A percentile compares a stretch with the other conserved stretches of the same genome.
Evolutionary conservation across 140 eudicot genomes (phyloP).

Genomic region (Bidens hawaiensis): DNA sequence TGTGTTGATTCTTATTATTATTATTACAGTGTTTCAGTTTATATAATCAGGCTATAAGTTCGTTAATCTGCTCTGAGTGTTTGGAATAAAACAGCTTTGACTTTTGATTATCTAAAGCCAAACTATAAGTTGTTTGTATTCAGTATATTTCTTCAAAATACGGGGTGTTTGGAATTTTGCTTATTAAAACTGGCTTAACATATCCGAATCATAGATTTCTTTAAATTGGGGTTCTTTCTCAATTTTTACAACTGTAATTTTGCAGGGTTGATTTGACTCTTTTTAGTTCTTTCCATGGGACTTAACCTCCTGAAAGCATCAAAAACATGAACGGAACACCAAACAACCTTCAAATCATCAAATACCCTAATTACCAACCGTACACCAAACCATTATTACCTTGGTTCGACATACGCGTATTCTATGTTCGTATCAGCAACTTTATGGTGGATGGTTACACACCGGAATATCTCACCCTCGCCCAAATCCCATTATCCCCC

Average conservation of each 20-base stretch:
- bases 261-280: constrained; percentile 30
- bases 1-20: not conserved
- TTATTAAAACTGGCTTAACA: not conserved
- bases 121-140: not conserved
- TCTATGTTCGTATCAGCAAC: constrained; percentile 80
- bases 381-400: constrained; percentile 38
- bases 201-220: too few relatives aligned
- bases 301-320: constrained; percentile 18
- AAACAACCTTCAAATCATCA: constrained; percentile 48
- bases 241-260: too few relatives aligned
- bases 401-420: constrained; percentile 83
- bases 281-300: constrained; percentile 28
- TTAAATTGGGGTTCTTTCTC: too few relatives aligned
- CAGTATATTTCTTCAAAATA: too few relatives aligned
- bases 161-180: not conserved
- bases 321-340: constrained; percentile 24
- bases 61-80: too few relatives aligned
- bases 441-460: constrained; percentile 59
- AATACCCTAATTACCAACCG: constrained; percentile 43
- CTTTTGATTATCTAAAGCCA: not conserved
- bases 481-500: constrained; percentile 60
- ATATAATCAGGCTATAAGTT: not conserved
- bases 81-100: not conserved
- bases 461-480: constrained; percentile 60
- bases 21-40: not conserved